Evolutionary conservation across 1,284 basidiomycete species (phyloP).

Genomic region (Flammula alnicola): DNA sequence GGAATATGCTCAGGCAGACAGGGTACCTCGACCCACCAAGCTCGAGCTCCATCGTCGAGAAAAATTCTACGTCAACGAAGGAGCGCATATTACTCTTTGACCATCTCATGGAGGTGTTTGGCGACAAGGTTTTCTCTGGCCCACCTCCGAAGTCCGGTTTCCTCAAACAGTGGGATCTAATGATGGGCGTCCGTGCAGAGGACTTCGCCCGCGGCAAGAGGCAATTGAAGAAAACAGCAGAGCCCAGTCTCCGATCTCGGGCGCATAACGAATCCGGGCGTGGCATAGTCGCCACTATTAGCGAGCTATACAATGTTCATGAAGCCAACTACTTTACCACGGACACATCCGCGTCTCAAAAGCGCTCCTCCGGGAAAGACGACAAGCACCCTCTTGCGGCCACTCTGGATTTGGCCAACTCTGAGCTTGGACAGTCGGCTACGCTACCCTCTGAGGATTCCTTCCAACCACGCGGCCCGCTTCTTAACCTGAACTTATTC

Average conservation of each 20-base stretch:
- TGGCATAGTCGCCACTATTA: no score
- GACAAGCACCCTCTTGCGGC: constrained; percentile 1
- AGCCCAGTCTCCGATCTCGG: not conserved
- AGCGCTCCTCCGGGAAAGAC: no score
- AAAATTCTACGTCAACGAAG: no score
- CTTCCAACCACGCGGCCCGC: not conserved
- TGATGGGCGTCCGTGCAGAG: constrained; percentile 8
- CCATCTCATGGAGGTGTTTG: constrained; percentile 1
- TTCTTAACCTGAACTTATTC: constrained; percentile 1
- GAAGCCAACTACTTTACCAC: not conserved
- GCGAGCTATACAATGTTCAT: not conserved
- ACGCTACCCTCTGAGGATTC: not conserved
- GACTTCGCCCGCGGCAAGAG: constrained; percentile 1
- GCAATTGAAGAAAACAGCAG: constrained; percentile 1
- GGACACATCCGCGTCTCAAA: no score
- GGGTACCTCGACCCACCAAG: no score
- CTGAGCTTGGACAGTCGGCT: not conserved
- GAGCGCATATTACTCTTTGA: not conserved
- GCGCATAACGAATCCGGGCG: no score
- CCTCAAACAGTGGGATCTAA: constrained; percentile 1
- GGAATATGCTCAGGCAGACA: no score
- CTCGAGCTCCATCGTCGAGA: no score
- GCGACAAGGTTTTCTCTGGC: not conserved
- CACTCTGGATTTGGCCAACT: not conserved
- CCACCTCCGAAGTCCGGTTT: constrained; percentile 1